phyloP scores from a whole-genome alignment of 352 stramenopile genomes.

The Globisporangium splendens region DNA sequence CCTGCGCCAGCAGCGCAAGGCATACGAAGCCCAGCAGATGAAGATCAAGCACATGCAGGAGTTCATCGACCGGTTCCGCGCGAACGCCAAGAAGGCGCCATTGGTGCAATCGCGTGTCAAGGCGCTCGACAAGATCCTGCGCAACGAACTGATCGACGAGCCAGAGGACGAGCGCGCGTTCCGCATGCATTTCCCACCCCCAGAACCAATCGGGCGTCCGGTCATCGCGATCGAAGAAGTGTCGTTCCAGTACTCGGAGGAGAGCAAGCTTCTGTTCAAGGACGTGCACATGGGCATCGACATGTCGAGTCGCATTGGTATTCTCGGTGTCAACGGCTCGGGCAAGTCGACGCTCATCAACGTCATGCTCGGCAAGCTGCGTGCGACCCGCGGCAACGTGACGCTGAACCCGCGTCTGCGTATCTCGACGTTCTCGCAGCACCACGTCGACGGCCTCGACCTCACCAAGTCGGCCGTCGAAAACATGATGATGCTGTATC shows the following conservation, averaged over 20 bases:
- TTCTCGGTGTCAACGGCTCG: conserved; percentile 90
- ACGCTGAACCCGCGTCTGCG: conserved; percentile 89
- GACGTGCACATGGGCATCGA: conserved; percentile 97
- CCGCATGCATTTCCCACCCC: conserved; percentile 93
- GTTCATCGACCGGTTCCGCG: conserved; percentile 96
- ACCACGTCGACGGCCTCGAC: conserved; percentile 95
- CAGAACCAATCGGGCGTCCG: conserved; percentile 92
- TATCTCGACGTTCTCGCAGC: conserved; percentile 96
- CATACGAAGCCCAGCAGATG: conserved; percentile 84
- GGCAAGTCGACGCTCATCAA: conserved; percentile 97
- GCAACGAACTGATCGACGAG: conserved; percentile 88
- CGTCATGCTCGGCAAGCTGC: conserved; percentile 94
- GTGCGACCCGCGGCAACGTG: conserved; percentile 79
- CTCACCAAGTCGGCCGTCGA: conserved; percentile 87
- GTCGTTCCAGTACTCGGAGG: conserved; percentile 65
- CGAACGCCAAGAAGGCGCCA: conserved; percentile 94
- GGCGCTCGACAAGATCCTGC: conserved; percentile 82
- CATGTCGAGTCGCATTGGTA: conserved; percentile 92
- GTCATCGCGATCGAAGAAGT: conserved; percentile 94
- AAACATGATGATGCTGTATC: conserved; percentile 91
- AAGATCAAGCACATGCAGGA: conserved; percentile 96
- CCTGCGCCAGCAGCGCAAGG: conserved; percentile 90
- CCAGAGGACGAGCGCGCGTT: conserved; percentile 92
- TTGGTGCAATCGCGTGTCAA: conserved; percentile 97
- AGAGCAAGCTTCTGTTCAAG: conserved; percentile 64